Base-by-base conservation (phyloP, 805 yeast species). In the Metschnikowia amazonensis region DNA sequence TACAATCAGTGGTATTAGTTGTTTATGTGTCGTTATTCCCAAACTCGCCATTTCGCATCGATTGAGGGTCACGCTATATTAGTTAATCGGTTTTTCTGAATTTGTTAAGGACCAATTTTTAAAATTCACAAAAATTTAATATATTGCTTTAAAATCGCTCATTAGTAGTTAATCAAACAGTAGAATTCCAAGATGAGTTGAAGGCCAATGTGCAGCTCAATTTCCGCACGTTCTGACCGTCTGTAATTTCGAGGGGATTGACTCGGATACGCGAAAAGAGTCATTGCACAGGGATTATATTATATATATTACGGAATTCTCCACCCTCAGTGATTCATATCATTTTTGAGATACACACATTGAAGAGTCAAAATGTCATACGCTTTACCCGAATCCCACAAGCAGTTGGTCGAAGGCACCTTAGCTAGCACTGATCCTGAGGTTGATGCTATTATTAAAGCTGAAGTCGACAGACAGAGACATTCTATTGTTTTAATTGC, bases 401-500 rank as follows among this genome's bases (percentile, higher is more conserved):
- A 69, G 60, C 70, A 71, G 45, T 65, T 84, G 49, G 73, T 83
- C 44, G 82, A 86, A 46, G 79, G 81, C 53, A 76, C 73, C 60
- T 84, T 84, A 51, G 65, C 76, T 48, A 85, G 81, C 35, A 75
- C 81, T 47, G 95, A 86, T 67, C 94, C 94, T 36, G 90, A 84
- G 64, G 85, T 86, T 66, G 84, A 82, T 45, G 72, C 72, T 34
- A 84, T 86, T 66, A 77, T 86, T 60, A 70, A 76, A 59, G 85
- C 83, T 65, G 99, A 94, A 73, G 84, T 84, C 64, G 75, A 75
- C 57, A 89, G 99, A 76, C 99, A 94, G 77, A 84, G 81, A 68
- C 89, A 87, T 69, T 90, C 97, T 36, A 85, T 94, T 59, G 92
- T 88, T 38, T 79, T 94, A 66, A 94, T 94, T 67, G 96, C 99